Conservation (phyloP, 225 moss, liverwort and hornwort species). For the Sphagnum tenellum region DNA sequence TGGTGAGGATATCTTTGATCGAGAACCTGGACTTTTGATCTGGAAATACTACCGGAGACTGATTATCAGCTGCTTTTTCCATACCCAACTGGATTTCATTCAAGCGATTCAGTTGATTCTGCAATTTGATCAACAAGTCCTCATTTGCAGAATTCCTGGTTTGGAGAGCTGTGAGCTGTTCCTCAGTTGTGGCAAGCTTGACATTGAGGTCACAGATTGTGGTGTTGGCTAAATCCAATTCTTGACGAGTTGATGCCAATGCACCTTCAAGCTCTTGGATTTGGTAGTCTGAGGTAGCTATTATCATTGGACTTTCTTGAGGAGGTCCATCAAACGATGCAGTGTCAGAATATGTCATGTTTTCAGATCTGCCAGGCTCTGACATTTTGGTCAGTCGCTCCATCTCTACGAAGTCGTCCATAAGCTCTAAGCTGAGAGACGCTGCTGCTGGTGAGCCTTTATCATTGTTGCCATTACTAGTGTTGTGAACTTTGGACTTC, state of each 20-base stretch:
- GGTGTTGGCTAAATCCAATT: slow-evolving; percentile 22
- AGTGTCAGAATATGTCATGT: slow-evolving; percentile 3
- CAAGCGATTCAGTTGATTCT: slow-evolving; percentile 10
- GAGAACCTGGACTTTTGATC: slow-evolving; percentile 30
- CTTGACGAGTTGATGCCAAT: slow-evolving; percentile 21
- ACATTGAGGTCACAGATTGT: slow-evolving; percentile 26
- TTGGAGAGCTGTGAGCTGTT: slow-evolving; percentile 22
- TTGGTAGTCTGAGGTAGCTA: slow-evolving; percentile 6
- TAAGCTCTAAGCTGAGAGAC: slow-evolving; percentile 46
- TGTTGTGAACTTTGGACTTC: slow-evolving; percentile 1
- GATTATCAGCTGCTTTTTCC: slow-evolving; percentile 8
- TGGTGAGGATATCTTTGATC: slow-evolving; percentile 34
- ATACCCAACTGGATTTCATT: no score
- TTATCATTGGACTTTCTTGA: neutral
- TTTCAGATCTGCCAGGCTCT: slow-evolving; percentile 11
- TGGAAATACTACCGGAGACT: slow-evolving; percentile 8
- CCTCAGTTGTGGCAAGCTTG: slow-evolving; percentile 28
- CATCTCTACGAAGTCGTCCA: slow-evolving; percentile 63
- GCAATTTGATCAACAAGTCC: slow-evolving; percentile 23
- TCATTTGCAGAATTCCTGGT: slow-evolving; percentile 29
- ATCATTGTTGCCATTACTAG: slow-evolving; percentile 2
- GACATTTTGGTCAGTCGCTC: slow-evolving; percentile 37
- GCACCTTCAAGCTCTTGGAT: slow-evolving; percentile 24
- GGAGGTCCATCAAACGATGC: slow-evolving; percentile 8
- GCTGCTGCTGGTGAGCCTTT: slow-evolving; percentile 16